Base-by-base conservation (phyloP, 75 land plant genomes). In the Cupressus sempervirens region DNA sequence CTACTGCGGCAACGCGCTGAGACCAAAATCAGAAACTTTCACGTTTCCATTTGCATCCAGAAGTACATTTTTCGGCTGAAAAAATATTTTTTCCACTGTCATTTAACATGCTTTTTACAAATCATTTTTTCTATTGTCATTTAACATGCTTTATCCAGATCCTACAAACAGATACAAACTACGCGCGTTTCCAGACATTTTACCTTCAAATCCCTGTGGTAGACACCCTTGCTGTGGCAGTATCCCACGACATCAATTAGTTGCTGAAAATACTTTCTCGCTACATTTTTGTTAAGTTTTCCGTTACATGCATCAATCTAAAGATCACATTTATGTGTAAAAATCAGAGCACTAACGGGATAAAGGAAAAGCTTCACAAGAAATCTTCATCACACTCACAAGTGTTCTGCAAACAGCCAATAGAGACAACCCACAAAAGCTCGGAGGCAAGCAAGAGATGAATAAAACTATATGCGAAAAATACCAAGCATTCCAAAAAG, bases 201-300 rank as follows among this genome's bases (percentile, higher is more conserved):
- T 77, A 94, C 96, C 94, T 94, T 94, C 76, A 94, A 86, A 89
- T 94, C 96, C 68, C 96, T 85, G 82, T 94, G 96, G 82, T 84
- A 93, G 32, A 94, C 93, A 26, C 96, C 96, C 75, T 86, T 89
- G 43, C 91, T 77, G 80, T 94, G 96, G 80, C 94, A 93, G 80
- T 93, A 94, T 84, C 91, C 90, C 0, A 94, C 91, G 43, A 89
- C 93, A 83, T 94, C 92, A 76, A 94, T 90, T 16, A 94, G 83
- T 82, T 94, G 96, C 72, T 94, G 96, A 83, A 94, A 94, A 53
- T 93, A 86, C 86, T 84, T 94, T 84, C 94, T 79, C 1, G 91
- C 93, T 84, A 86, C 72, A 35, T 82, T 45, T 85, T 93, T 93
- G 0, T 84, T 30, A 0, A 95, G 84, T 48, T 83, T 88, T 3